Conservation (phyloP, 805 yeast genomes). For the Ogataea sp. region DNA sequence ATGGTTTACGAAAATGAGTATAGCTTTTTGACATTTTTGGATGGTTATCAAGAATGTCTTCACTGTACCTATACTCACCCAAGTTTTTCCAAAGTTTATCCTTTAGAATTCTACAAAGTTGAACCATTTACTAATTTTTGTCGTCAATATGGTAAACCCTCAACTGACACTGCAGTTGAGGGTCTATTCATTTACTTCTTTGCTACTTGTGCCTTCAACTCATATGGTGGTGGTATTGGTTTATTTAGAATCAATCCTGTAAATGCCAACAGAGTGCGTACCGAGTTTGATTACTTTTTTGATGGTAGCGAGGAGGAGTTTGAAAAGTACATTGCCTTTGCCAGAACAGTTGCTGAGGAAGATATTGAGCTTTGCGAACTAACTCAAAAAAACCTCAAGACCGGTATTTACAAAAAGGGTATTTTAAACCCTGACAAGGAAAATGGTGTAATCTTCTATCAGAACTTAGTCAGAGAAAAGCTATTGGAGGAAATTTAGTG, state of each 20-base stretch:
- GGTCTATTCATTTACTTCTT: conserved; percentile 21
- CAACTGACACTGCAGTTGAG: conserved; percentile 6
- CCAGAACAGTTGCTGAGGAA: conserved; percentile 24
- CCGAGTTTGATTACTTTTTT: conserved; percentile 24
- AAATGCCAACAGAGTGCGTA: conserved; percentile 16
- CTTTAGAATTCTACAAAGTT: conserved; percentile 20
- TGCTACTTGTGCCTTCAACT: conserved; percentile 20
- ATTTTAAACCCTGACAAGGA: conserved; percentile 21
- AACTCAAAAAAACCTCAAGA: conserved; percentile 17
- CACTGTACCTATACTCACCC: conserved; percentile 23
- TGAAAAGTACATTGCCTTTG: conserved; percentile 20
- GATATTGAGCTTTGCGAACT: conserved; percentile 23
- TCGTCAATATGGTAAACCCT: conserved; percentile 17
- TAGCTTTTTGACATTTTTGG: conserved; percentile 16
- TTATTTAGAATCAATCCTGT: conserved; percentile 22
- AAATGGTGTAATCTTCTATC: conserved; percentile 13
- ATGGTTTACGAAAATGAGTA: conserved; percentile 18
- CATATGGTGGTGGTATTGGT: conserved; percentile 23
- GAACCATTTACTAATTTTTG: conserved; percentile 20
- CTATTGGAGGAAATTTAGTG: background rate
- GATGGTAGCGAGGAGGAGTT: conserved; percentile 20
- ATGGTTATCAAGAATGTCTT: conserved; percentile 22
- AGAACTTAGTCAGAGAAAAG: conserved; percentile 14
- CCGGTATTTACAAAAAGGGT: conserved; percentile 18
- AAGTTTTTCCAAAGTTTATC: conserved; percentile 17